Percentiles rank a stretch among this genome's conserved stretches.
Conservation (phyloP, 73 alveolate genomes). For the Uronychia setigera region DNA sequence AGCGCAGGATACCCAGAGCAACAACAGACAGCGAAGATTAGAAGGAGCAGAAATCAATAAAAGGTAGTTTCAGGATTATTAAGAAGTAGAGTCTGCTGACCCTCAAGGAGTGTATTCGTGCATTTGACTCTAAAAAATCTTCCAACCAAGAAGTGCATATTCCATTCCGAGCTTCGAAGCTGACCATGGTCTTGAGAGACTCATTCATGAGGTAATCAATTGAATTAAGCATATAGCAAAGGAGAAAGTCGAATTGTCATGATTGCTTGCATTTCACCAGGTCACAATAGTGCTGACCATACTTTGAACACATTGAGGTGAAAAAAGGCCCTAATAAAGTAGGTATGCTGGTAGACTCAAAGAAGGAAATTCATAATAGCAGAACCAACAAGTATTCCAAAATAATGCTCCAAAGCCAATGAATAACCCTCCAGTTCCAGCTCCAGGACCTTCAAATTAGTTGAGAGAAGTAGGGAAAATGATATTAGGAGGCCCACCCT, state of each 20-base stretch:
- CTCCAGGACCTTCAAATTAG: neutral
- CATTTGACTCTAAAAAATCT: slow-evolving; percentile 78
- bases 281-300: slow-evolving; percentile 92
- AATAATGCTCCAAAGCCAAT: neutral
- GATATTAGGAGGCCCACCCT: neutral
- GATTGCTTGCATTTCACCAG: slow-evolving; percentile 97
- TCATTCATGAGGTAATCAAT: slow-evolving; percentile 64
- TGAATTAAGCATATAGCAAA: slow-evolving; percentile 41
- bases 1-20: slow-evolving; percentile 94
- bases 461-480: neutral
- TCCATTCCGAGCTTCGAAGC: slow-evolving; percentile 97
- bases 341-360: slow-evolving; percentile 60
- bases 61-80: neutral
- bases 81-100: slow-evolving; percentile 54
- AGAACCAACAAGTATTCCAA: neutral
- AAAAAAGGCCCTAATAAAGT: neutral
- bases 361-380: neutral
- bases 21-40: slow-evolving; percentile 88
- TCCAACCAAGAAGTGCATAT: slow-evolving; percentile 88
- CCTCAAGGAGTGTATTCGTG: slow-evolving; percentile 92
- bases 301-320: slow-evolving; percentile 89
- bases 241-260: slow-evolving; percentile 83
- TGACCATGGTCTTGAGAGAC: slow-evolving; percentile 97
- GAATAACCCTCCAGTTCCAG: neutral
- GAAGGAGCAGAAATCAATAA: slow-evolving; percentile 73